A percentile compares a stretch with the other conserved stretches of the same genome.
Conservation (phyloP, 805 yeast species). For the Phaffomyces opuntiae region DNA sequence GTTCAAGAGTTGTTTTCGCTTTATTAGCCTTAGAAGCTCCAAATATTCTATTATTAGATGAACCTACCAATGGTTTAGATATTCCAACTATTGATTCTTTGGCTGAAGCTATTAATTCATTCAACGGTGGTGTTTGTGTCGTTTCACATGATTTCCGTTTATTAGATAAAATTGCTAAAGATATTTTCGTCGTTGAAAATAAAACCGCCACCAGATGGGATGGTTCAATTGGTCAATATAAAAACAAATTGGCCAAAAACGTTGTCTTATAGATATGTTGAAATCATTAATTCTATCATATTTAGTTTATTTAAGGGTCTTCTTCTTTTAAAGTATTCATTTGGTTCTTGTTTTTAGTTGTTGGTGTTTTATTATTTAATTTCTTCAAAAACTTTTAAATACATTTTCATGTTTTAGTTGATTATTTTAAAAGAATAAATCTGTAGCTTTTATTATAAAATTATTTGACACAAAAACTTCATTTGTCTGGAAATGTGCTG, state of each 20-base stretch:
- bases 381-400: background rate
- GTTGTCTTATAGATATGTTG: conserved; percentile 53
- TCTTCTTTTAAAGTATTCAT: too few species aligned
- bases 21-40: conserved; percentile 92
- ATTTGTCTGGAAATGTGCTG: too few species aligned
- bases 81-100: conserved; percentile 96
- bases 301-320: background rate
- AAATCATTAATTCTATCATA: too few species aligned
- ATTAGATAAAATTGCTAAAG: conserved; percentile 94
- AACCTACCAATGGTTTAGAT: conserved; percentile 99
- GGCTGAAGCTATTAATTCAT: conserved; percentile 91
- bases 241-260: conserved; percentile 87
- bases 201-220: conserved; percentile 97
- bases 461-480: background rate
- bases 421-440: too few species aligned
- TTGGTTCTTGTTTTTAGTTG: too few species aligned
- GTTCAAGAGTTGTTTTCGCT: conserved; percentile 98
- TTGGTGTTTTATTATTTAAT: background rate
- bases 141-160: conserved; percentile 99
- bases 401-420: too few species aligned
- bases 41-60: conserved; percentile 90
- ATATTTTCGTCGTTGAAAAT: conserved; percentile 92
- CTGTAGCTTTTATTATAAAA: background rate
- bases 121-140: conserved; percentile 97
- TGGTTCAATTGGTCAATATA: conserved; percentile 83